Base-by-base conservation (phyloP, 306 rosid species). In the Fragaria iinumae region DNA sequence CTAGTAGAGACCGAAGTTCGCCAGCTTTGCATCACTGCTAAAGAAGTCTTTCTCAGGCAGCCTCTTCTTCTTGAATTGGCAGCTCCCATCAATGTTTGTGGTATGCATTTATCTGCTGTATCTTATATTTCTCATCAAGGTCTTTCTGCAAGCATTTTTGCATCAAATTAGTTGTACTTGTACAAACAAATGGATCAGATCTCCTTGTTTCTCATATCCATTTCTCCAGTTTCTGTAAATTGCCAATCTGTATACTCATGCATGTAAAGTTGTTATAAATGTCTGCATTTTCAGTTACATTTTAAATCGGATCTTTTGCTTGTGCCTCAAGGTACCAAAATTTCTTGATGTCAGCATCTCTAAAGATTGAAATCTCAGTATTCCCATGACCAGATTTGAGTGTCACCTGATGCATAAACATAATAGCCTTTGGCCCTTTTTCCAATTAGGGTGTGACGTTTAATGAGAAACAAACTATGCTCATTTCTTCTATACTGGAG, bases 11-110 rank as follows among this genome's bases (percentile, higher is more conserved):
- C 95, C 3, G 98, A 95, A 86, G 89, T 95, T 73, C 97, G 96
- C 8, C 87, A 76, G 52, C 93, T 95, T 56, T 95, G 98, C 78
- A 23, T 74, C 49, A 78, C 83, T 1, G 96, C 96, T 39, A 95
- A 90, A 80, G 89, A 90, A 39, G 73, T 95, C 48, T 89, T 95
- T 73, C 91, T 95, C 11, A 53, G 74, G 77, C 98, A 95, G 69
- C 98, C 97, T 50, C 87, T 67, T 65, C 93, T 95, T 11, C 89
- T 95, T 2, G 93, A 92, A 75, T 79, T 95, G 76, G 91, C 89
- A 85, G 98, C 98, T 72, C 98, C 98, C 23, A 90, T 95, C 23
- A 90, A 95, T 81, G 88, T 95, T 53, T 95, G 98, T 57, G 98
- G 98, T 94, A 85, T 20, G 20, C 13, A 8, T 38, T 60, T 18